Evolutionary conservation across 305 asterid species (phyloP), one percentile per base, ranked within the genome.

Genomic region (Solanum hybrid): DNA sequence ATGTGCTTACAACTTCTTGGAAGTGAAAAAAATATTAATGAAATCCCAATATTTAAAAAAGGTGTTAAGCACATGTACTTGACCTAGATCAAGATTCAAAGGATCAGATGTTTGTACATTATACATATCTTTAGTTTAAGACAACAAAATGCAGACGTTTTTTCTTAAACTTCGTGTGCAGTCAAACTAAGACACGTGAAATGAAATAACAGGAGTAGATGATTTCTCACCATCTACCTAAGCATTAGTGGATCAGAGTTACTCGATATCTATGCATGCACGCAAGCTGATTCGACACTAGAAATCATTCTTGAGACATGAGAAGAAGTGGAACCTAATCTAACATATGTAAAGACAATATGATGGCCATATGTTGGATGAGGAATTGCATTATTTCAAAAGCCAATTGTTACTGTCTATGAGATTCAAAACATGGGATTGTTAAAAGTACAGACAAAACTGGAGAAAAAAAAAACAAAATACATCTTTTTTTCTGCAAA

Each of bases 391-490:
- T 76, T 76, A 72, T 72, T 72, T 87, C 72, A 84, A 84, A 6
- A 22, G 87, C 75, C 87, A 76, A 75, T 88, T 32, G 40, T 60
- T 51, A 88, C 24, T 80, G 90, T 80, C 84, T 29, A 42, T 5
- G 66, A 72, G 88, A 51, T 81, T 72, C 88, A 84, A 81, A 80
- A 87, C 91, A 87, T 42, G 35, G 86, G 24, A 72, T 82, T 79
- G 73, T 42, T 80, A 87, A 76, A 86, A 86, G 88, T 86, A 89
- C 89, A 90, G 91, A 90, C 91, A 90, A 42, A 24, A 12, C 36
- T 71, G 40, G 5, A 35, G 27, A 7, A 20, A 20, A 77, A 34
- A 7, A 17, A 64, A 56, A 40, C 24, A 40, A 51, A 84, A 72
- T 51, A 4, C 29, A 84, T 27, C 16, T 42, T 27, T 40, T n/a